Evolutionary conservation across 1,139 yeast species (phyloP), one percentile per base, ranked within the genome.

Genomic region (Zygoascus meyerae): DNA sequence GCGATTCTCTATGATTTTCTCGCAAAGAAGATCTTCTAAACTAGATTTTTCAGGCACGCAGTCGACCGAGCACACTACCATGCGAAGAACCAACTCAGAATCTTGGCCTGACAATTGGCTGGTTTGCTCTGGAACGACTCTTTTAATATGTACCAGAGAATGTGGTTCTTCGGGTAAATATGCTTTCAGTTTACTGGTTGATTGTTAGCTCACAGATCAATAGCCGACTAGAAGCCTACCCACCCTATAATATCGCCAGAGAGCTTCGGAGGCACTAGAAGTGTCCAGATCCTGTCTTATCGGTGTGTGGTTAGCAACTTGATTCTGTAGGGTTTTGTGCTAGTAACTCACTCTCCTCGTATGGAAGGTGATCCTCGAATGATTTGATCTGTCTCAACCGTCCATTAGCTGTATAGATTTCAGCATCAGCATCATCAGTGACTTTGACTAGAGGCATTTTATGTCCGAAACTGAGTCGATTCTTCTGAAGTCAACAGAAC

Each of bases 271-370:
- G 70, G 62, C 6, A 79, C 71, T 28, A 64, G 64, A 5, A 75
- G 65, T 1, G 78, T 69, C 94, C 95, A 86, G 1, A 77, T 82
- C 3, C 68, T 64, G 2, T 72, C 64, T 57, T 21, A 45, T 11
- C 29, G 30, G 39, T 28, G 15, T 12, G 11, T 28, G 2, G 10
- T 21, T 9, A 36, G 16, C 9, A 40, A 12, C 14, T 29, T 33
- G n/a, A n/a, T n/a, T n/a, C n/a, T n/a, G n/a, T n/a, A n/a, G n/a
- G n/a, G n/a, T n/a, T n/a, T n/a, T 40, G 16, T 35, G 12, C 7
- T 40, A 12, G 14, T 9, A 9, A 54, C 65, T 40, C 57, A 60
- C 66, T 45, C 9, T 81, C 60, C 3, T 64, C 57, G 3, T 74
- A 70, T 14, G 60, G 61, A 11, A 60, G 48, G 42, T 57, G 60